Evolutionary conservation across 768 basidiomycete species (phyloP).

Genomic region (Amanita phalloides): DNA sequence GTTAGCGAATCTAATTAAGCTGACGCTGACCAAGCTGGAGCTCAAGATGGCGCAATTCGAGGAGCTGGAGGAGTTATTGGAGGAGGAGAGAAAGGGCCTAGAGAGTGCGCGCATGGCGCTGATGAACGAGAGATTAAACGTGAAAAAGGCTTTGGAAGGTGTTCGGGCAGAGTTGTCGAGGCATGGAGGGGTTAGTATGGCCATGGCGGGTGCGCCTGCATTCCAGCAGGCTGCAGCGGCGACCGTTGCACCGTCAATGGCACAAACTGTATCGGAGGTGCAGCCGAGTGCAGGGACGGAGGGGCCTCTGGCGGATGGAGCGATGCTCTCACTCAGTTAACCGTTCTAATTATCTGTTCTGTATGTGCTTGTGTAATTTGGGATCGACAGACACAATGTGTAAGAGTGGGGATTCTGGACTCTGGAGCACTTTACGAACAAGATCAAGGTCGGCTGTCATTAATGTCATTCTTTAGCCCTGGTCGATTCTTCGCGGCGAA

Average conservation of each 20-base stretch:
- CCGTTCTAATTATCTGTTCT: background rate
- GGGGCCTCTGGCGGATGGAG: constrained; percentile 47
- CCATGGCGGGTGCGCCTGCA: background rate
- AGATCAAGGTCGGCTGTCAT: too few relatives aligned
- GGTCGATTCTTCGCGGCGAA: too few relatives aligned
- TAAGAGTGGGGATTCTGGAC: too few relatives aligned
- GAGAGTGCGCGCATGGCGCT: constrained; percentile 77
- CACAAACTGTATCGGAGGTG: constrained; percentile 31
- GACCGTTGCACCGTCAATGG: background rate
- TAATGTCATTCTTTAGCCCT: too few relatives aligned
- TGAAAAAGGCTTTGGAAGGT: constrained; percentile 64
- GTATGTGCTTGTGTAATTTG: background rate
- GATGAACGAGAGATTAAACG: constrained; percentile 63
- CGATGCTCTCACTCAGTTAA: constrained; percentile 5
- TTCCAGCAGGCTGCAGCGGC: constrained; percentile 2
- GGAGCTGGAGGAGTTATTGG: constrained; percentile 83
- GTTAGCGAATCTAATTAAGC: constrained; percentile 77
- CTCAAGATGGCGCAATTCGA: constrained; percentile 94
- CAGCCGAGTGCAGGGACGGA: constrained; percentile 35
- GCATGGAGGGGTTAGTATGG: constrained; percentile 26
- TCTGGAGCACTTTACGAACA: too few relatives aligned
- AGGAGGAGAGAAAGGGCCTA: constrained; percentile 78
- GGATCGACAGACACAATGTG: too few relatives aligned
- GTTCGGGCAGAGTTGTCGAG: constrained; percentile 56
- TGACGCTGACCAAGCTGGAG: constrained; percentile 81